Base-by-base conservation (phyloP, 805 yeast genomes). In the Candida namnaoensis region DNA sequence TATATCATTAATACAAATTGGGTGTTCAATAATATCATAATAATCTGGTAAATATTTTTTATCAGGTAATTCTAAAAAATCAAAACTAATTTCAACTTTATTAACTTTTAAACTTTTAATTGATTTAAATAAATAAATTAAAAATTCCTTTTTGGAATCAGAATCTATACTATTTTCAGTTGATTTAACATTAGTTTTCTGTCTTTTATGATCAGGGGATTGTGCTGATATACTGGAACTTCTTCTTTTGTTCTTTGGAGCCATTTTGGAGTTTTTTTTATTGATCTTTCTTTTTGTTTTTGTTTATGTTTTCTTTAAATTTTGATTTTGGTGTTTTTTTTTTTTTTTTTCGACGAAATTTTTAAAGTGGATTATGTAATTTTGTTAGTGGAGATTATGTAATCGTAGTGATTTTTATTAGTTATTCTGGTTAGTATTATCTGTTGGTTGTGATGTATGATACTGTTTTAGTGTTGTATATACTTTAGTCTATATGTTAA, bases 41-140 rank as follows among this genome's bases (percentile, higher is more conserved):
- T 88, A 88, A 56, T 87, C 95, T 0, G 96, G 88, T 54, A 84
- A 87, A 37, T 75, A 61, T 55, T 81, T 79, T 49, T 79, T 76
- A 25, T 83, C 72, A 7, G 96, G 96, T 34, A 88, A 68, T 49
- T 76, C 79, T 46, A 79, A 58, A 61, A 88, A 88, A 58, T 77
- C 75, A 48, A 71, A 62, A 6, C 38, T 37, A 9, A 47, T 46
- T 14, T 48, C 28, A 56, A 54, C 47, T 56, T 68, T 46, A 53
- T 62, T 69, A 44, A 61, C 67, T 32, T 56, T 49, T 35, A 68
- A 46, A 4, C 60, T 59, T 24, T 54, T 47, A 3, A 69, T 59
- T 37, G 1, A 68, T 65, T 9, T 64, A 51, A 3, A 43, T 33
- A 41, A 60, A 61, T 45, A 68, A 63, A 9, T 49, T 50, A 36